A percentile compares a stretch with the other conserved stretches of the same genome.
phyloP scores from a whole-genome alignment of 352 stramenopile genomes.

The Globisporangium barbulae region DNA sequence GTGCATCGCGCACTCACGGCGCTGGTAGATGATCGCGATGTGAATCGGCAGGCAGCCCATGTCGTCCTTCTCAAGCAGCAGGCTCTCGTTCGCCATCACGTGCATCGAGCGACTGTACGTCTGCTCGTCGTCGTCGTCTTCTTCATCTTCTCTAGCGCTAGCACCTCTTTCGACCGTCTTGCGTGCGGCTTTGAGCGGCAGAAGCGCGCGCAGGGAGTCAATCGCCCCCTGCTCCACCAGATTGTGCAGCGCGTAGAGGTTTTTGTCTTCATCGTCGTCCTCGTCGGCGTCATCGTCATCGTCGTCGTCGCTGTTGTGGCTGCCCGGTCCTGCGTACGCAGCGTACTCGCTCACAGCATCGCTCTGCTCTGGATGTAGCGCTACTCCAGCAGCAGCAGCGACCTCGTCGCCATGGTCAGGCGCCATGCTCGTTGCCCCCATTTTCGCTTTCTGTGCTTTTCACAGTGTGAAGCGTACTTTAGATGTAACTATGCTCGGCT shows the following conservation, averaged over 20 bases:
- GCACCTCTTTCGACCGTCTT: neutral
- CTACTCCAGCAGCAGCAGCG: neutral
- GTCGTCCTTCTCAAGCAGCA: slow-evolving; percentile 76
- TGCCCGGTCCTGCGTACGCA: neutral
- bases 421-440: neutral
- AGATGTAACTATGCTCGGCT: neutral
- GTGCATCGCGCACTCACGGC: slow-evolving; percentile 34
- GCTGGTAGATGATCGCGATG: slow-evolving; percentile 62
- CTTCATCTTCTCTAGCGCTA: slow-evolving; percentile 8
- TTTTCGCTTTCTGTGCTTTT: slow-evolving; percentile 6
- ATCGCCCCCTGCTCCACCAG: slow-evolving; percentile 48
- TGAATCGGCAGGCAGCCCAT: slow-evolving; percentile 83
- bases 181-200: slow-evolving; percentile 33
- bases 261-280: slow-evolving; percentile 36
- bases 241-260: slow-evolving; percentile 58
- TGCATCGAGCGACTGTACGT: slow-evolving; percentile 24
- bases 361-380: neutral
- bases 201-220: slow-evolving; percentile 39
- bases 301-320: neutral
- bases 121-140: slow-evolving; percentile 2
- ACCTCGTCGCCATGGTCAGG: neutral
- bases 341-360: neutral
- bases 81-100: slow-evolving; percentile 48
- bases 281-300: slow-evolving; percentile 16
- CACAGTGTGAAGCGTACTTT: neutral